phyloP scores from a whole-genome alignment of 2,329 filamentous ascomycete genomes.

The Parastagonospora nodorum region DNA sequence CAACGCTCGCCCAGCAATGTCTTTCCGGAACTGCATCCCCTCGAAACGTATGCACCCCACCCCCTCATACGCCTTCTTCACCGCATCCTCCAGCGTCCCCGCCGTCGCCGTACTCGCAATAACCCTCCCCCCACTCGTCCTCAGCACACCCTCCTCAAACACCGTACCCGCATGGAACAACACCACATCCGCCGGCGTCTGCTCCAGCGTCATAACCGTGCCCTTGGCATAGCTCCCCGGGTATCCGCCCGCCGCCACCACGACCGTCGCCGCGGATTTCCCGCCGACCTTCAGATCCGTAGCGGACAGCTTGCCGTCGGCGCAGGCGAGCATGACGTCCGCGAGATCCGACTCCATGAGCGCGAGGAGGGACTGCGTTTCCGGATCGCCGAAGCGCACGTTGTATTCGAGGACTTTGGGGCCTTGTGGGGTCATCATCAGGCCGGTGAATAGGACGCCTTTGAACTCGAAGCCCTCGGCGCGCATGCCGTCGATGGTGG shows the following conservation, averaged over 20 bases:
- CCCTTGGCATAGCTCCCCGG: conserved; percentile 83
- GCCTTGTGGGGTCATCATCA: conserved; percentile 85
- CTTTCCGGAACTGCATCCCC: conserved; percentile 88
- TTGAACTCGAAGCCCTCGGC: conserved; percentile 64
- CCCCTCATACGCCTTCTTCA: conserved; percentile 84
- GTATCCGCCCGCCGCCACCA: conserved; percentile 92
- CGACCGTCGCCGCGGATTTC: conserved; percentile 84
- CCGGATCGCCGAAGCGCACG: conserved; percentile 88
- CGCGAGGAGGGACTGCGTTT: conserved; percentile 84
- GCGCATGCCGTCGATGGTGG: conserved; percentile 87
- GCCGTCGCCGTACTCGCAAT: conserved; percentile 88
- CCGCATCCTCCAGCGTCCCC: conserved; percentile 76
- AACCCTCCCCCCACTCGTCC: conserved; percentile 85
- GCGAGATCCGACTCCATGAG: conserved; percentile 86
- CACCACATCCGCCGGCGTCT: conserved; percentile 62
- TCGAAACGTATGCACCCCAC: conserved; percentile 81
- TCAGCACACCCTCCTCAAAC: conserved; percentile 63
- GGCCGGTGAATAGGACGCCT: conserved; percentile 83
- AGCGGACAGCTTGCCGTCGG: conserved; percentile 72
- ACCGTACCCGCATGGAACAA: conserved; percentile 94
- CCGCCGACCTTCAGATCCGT: conserved; percentile 70
- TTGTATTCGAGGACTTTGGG: conserved; percentile 91
- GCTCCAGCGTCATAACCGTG: conserved; percentile 62
- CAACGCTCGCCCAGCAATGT: conserved; percentile 72
- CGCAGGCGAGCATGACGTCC: conserved; percentile 85